phyloP scores from a whole-genome alignment of 257 asterid genomes.

The Jacaranda mimosifolia region DNA sequence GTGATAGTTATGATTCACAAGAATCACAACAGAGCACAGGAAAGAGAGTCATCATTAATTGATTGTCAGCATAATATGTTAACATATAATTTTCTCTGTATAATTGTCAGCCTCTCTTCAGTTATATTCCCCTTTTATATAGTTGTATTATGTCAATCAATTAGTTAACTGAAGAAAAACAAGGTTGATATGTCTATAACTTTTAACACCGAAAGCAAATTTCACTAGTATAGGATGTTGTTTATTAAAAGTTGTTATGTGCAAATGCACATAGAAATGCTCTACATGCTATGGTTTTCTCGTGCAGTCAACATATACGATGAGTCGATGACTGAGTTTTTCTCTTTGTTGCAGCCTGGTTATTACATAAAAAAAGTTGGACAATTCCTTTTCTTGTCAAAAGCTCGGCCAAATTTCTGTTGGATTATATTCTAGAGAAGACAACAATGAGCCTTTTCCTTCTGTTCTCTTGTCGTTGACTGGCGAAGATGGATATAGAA shows the following conservation, averaged over 20 bases:
- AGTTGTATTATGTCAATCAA: no score
- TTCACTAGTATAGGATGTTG: conserved; percentile 7
- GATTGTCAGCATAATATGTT: no score
- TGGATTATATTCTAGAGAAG: conserved; percentile 68
- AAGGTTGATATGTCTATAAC: no score
- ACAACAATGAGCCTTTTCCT: conserved; percentile 76
- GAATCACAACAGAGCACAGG: no score
- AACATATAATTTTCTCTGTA: no score
- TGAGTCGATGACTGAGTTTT: conserved; percentile 36
- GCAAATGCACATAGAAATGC: no score
- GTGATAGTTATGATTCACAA: no score
- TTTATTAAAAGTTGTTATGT: background rate
- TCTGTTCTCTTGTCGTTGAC: conserved; percentile 91
- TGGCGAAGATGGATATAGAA: conserved; percentile 98
- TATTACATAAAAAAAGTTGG: conserved; percentile 83
- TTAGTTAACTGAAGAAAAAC: no score
- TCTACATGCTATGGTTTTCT: conserved; percentile 9
- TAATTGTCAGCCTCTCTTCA: no score
- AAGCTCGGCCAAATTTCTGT: conserved; percentile 88
- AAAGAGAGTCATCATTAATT: no score
- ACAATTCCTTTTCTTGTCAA: conserved; percentile 85
- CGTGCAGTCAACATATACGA: conserved; percentile 20
- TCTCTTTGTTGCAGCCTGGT: conserved; percentile 76
- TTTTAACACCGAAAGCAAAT: conserved; percentile 10
- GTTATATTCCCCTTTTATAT: no score